Base-by-base conservation (phyloP, 2,329 filamentous ascomycete genomes). In the Chrysoporthe deuterocubensis region DNA sequence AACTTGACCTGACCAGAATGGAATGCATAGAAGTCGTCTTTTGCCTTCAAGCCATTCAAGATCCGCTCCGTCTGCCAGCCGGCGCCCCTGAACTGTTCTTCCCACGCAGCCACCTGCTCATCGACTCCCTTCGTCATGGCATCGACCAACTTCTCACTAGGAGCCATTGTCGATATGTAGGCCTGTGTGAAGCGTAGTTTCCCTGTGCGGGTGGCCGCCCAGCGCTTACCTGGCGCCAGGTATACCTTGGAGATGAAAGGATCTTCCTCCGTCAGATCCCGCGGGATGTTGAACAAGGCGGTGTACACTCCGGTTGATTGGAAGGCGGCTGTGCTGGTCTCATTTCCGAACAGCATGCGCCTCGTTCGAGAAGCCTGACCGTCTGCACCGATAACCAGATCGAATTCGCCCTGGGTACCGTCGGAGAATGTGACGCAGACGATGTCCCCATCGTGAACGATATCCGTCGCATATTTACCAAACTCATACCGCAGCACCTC, bases 341-440 rank as follows among this genome's bases (percentile, higher is more conserved):
- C 72, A 0, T 72, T 34, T 5, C 71, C 75, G 0, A 83, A 71
- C 71, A 84, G 80, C 65, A 79, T 77, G 52, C 74, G 79, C 16
- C 84, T 78, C 21, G 82, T 81, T 37, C 78, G 78, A 0, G 85
- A 88, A 1, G 80, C 77, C 26, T 83, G 79, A 0, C 86, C 86
- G 67, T 88, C 86, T 2, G 84, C 84, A 5, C 82, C 85, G 56
- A 88, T 79, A 0, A 88, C 71, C 0, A 88, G 71, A 69, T 88
- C 85, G 69, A 78, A 88, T 2, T 72, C 74, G 40, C 79, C 78
- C 4, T 71, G 73, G 0, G 73, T 72, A 7, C 83, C 83, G 61
- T 85, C 80, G 1, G 78, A 78, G 59, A 88, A 82, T 43, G 52
- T 65, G 9, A 75, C 77, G 6, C 68, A 65, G 5, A 78, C 76